A percentile compares a stretch with the other conserved stretches of the same genome.
These are phyloP conservation scores for Myriosclerotinia scirpicola DNA, from an alignment of 2,329 filamentous ascomycete genomes.

Conservation along the genomic window DNA sequence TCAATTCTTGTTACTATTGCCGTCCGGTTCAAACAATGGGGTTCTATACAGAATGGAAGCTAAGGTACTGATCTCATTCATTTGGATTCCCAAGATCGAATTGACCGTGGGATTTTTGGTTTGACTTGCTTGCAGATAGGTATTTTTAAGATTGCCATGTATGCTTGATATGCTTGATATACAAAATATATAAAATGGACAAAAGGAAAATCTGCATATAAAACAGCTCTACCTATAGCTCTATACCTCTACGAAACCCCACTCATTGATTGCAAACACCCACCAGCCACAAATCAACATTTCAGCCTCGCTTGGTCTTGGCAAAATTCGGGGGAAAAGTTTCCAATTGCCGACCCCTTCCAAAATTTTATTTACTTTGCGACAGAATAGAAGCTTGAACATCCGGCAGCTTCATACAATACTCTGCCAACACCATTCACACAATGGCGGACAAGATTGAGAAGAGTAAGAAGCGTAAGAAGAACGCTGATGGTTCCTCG, in stretches of 20 bases:
- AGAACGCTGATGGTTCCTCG: constrained; percentile 44
- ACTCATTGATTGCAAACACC: neutral
- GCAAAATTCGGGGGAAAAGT: constrained; percentile 26
- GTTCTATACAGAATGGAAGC: neutral
- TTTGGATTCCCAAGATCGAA: neutral
- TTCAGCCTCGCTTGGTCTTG: constrained; percentile 12
- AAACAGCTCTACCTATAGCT: too few species aligned
- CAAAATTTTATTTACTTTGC: constrained; percentile 22
- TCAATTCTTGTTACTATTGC: neutral
- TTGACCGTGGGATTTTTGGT: neutral
- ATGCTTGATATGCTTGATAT: too few species aligned
- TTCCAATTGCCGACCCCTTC: constrained; percentile 19
- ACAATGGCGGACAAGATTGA: constrained; percentile 38
- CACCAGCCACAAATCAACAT: neutral
- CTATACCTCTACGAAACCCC: neutral
- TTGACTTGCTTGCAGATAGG: neutral
- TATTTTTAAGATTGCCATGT: too few species aligned
- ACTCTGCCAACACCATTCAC: neutral
- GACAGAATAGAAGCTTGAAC: neutral
- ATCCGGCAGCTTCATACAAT: constrained; percentile 1
- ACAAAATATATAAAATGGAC: neutral
- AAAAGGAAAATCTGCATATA: too few species aligned
- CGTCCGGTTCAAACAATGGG: neutral
- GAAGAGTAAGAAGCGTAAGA: constrained; percentile 52
- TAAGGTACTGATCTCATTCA: too few species aligned